Percentiles rank a stretch among this genome's conserved stretches.
These are phyloP conservation scores for Yamadazyma aaseri DNA, from an alignment of 1,139 yeast species.

Conservation along the genomic window DNA sequence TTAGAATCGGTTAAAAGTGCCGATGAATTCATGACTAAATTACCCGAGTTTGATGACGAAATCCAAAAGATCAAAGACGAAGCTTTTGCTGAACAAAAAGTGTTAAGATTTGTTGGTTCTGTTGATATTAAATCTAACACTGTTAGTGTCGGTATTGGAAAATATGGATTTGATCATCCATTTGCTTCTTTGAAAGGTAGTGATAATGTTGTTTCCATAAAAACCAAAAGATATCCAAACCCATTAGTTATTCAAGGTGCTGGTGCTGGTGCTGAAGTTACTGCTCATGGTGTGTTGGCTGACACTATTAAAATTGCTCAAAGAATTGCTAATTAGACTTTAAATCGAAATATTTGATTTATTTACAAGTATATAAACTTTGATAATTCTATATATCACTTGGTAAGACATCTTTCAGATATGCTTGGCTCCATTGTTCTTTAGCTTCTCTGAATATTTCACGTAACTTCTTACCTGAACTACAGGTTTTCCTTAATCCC, in stretches of 20 bases:
- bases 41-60: constrained; percentile 81
- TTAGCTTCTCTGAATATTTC: constrained; percentile 61
- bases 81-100: constrained; percentile 82
- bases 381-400: constrained; percentile 13
- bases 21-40: constrained; percentile 72
- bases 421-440: constrained; percentile 41
- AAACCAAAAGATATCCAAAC: constrained; percentile 85
- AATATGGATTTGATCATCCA: constrained; percentile 85
- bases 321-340: constrained; percentile 56
- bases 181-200: constrained; percentile 95
- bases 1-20: constrained; percentile 73
- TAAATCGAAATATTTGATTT: too few species aligned
- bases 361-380: constrained; percentile 2
- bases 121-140: constrained; percentile 70
- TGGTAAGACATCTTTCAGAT: constrained; percentile 18
- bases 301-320: constrained; percentile 90
- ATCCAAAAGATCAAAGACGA: constrained; percentile 73
- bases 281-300: constrained; percentile 97
- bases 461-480: constrained; percentile 45
- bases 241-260: constrained; percentile 98
- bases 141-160: constrained; percentile 85
- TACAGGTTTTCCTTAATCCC: constrained; percentile 63
- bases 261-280: constrained; percentile 98
- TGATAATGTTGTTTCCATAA: constrained; percentile 91
- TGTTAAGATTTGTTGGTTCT: constrained; percentile 88